Base-by-base conservation (phyloP, 140 eudicot genomes). In the Bidens hawaiensis region DNA sequence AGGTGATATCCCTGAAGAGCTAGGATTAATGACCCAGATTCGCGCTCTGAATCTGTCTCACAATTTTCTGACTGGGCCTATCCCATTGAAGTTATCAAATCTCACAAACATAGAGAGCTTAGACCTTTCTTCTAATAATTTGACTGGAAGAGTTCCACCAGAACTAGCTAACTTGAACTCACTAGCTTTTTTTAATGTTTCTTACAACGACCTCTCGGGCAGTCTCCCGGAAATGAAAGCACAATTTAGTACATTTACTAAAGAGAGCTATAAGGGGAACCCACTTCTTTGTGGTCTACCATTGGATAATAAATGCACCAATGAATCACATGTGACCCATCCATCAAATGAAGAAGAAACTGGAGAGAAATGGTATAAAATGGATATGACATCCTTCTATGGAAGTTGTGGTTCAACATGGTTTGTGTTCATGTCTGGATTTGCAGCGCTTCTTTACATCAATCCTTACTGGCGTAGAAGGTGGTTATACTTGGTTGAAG, bases 221-320 rank as follows among this genome's bases (percentile, higher is more conserved):
- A 27, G 23, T 46, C 47, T 64, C 2, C 81, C 81, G 0, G 76
- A 68, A 12, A 17, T 22, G 61, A 55, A 64, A 54, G 64, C 58
- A 18, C 77, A 76, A n/a, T 76, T 76, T 70, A 43, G 30, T 11
- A 76, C 81, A 5, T 76, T 76, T 36, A 4, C 21, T 10, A 24
- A 21, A 0, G 50, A 16, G 3, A 70, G 69, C 57, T 76, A 64
- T 26, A 57, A 63, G 34, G 81, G 77, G 7, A 76, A 64, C 59
- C 69, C 65, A 14, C 50, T 53, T 60, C 77, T 76, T 19, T 76
- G 77, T 23, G 81, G 81, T 14, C 77, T 26, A 6, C 77, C 73
- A 19, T 51, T 76, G 58, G 74, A 76, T 59, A 46, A 46, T 5
- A 65, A 15, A 71, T 77, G 0, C 24, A 64, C 27, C 67, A 77